These are phyloP conservation scores for Spathaspora sp. DNA, from an alignment of 1,139 yeast species.

Conservation along the genomic window DNA sequence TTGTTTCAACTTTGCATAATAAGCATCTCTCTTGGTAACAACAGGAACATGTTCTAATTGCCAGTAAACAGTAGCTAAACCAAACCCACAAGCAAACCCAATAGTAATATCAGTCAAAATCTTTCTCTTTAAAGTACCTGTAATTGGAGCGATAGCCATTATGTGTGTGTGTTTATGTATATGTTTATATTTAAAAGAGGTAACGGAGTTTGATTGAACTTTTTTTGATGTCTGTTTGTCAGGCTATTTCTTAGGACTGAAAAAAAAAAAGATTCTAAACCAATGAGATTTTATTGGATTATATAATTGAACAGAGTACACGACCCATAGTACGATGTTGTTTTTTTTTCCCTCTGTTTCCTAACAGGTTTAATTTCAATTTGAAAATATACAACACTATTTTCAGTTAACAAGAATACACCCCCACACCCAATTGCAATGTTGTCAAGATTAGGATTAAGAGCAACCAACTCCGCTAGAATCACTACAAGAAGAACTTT, in stretches of 20 bases:
- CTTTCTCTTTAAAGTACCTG: conserved; percentile 81
- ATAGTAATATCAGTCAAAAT: conserved; percentile 76
- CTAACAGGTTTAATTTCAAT: too few species aligned
- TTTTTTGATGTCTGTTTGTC: not conserved
- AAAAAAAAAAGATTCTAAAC: conserved; percentile 7
- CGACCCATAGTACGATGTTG: conserved; percentile 2
- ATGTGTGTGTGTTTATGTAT: conserved; percentile 5
- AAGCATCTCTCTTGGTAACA: conserved; percentile 77
- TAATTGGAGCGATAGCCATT: conserved; percentile 89
- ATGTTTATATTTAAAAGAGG: not conserved
- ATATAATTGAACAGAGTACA: conserved; percentile 4
- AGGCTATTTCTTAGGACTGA: not conserved
- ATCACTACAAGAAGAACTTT: conserved; percentile 32
- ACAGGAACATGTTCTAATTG: conserved; percentile 60
- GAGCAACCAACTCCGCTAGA: conserved; percentile 22
- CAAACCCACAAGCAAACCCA: conserved; percentile 53
- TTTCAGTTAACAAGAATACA: conserved; percentile 1
- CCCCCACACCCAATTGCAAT: conserved; percentile 10
- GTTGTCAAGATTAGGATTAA: conserved; percentile 29
- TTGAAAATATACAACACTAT: conserved; percentile 1
- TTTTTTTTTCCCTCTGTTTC: conserved; percentile 2
- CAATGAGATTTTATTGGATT: conserved; percentile 18
- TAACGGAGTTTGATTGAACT: not conserved
- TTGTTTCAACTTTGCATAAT: conserved; percentile 73
- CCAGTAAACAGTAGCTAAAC: conserved; percentile 35